These are phyloP conservation scores for Penicilliopsis zonata DNA, from an alignment of 495 filamentous ascomycete species.

Conservation along the genomic window DNA sequence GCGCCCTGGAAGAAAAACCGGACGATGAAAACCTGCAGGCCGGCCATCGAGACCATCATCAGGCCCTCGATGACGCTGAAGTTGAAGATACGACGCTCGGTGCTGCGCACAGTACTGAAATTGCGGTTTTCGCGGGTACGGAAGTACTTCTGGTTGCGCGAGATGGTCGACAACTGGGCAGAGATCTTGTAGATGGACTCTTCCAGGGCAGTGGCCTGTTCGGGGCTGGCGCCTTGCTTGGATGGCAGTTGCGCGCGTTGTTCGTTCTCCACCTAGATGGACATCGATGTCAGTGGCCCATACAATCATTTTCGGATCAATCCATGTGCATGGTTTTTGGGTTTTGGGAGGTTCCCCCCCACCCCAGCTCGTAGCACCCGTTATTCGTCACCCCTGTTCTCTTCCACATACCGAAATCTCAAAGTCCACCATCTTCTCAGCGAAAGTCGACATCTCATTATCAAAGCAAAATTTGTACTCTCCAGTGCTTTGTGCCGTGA, in stretches of 20 bases:
- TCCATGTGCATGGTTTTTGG: too few species aligned
- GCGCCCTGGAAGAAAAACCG: constrained; percentile 97
- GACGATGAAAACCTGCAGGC: constrained; percentile 94
- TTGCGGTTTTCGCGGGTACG: constrained; percentile 97
- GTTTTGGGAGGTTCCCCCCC: too few species aligned
- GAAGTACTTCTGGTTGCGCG: constrained; percentile 98
- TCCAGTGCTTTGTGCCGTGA: constrained; percentile 84
- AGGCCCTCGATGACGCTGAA: constrained; percentile 87
- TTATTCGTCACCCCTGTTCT: too few species aligned
- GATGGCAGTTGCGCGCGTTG: constrained; percentile 67
- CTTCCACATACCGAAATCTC: constrained; percentile 73
- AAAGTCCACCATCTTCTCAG: constrained; percentile 97
- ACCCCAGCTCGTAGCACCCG: too few species aligned
- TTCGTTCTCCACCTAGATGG: constrained; percentile 81
- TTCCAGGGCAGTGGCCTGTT: constrained; percentile 84
- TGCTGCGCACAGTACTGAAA: constrained; percentile 94
- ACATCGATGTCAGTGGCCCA: not conserved
- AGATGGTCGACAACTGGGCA: constrained; percentile 87
- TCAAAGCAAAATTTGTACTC: constrained; percentile 98
- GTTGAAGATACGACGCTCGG: constrained; percentile 90
- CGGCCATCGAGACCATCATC: constrained; percentile 94
- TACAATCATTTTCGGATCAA: too few species aligned
- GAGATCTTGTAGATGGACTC: constrained; percentile 96
- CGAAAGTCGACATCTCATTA: constrained; percentile 95
- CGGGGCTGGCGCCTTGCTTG: constrained; percentile 80